Percentiles rank a stretch among this genome's conserved stretches.
Evolutionary conservation across 2,329 filamentous ascomycete species (phyloP).

Genomic region (Bipolaris bicolor): DNA sequence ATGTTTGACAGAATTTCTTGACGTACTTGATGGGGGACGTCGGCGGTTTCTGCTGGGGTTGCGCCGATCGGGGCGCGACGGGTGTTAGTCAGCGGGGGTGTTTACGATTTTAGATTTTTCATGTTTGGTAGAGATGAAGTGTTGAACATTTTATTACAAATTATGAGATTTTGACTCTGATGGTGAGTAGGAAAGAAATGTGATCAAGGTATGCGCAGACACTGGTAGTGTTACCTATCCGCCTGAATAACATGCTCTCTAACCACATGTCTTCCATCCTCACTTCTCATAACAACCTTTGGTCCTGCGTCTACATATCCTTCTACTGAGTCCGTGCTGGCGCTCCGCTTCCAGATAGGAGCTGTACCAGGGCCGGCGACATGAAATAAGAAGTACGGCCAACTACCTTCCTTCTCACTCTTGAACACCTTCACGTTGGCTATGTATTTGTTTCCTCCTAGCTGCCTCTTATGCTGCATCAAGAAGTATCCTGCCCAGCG

Average conservation of each 20-base stretch:
- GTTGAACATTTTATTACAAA: background rate
- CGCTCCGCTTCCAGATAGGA: background rate
- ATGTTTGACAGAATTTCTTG: slow-evolving; percentile 6
- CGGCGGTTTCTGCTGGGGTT: slow-evolving; percentile 2
- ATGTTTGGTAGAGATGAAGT: background rate
- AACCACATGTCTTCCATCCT: slow-evolving; percentile 5
- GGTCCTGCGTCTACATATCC: background rate
- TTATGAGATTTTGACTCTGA: background rate
- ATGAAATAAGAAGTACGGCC: slow-evolving; percentile 24
- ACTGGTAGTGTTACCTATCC: background rate
- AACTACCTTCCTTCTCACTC: slow-evolving; percentile 13
- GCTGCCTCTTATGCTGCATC: slow-evolving; percentile 22
- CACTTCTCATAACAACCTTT: background rate
- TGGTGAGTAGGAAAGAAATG: background rate
- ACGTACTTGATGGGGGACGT: slow-evolving; percentile 6
- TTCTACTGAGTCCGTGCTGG: no score
- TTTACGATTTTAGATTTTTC: background rate
- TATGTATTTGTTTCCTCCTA: slow-evolving; percentile 17
- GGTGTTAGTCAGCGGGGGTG: background rate
- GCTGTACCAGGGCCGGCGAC: background rate
- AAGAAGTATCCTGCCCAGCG: slow-evolving; percentile 24
- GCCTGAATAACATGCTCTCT: slow-evolving; percentile 8
- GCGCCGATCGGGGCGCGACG: background rate
- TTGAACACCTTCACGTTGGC: slow-evolving; percentile 21
- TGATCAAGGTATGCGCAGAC: background rate